Evolutionary conservation across 495 filamentous ascomycete genomes (phyloP), one percentile per base, ranked within the genome.

Genomic region (Mycothermus thermophilus): DNA sequence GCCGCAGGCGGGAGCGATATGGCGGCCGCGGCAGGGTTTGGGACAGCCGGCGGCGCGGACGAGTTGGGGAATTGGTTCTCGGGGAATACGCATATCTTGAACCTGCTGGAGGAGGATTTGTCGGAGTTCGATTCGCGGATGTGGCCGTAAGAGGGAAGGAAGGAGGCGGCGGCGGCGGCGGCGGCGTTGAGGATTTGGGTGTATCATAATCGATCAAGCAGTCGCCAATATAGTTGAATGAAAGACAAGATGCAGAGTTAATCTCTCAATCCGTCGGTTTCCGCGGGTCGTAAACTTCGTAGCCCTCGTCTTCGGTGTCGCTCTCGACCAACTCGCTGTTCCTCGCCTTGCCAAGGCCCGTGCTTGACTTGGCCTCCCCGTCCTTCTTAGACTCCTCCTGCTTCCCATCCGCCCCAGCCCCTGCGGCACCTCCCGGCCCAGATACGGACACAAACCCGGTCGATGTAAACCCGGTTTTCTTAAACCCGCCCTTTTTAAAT

Each of bases 51-150:
- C 14, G 63, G 67, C 43, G 56, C 61, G 5, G 50, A 55, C 27
- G 66, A 73, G 36, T 43, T 80, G 8, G 72, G 71, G 14, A 75
- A 75, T 41, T 81, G 75, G 77, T 81, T 75, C 42, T 76, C 71
- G 21, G 72, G 75, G 0, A 77, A 76, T 44, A 67, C 71, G 26
- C 69, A 75, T 44, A 73, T 81, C 55, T 60, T 79, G 58, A 71
- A 69, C 0, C 38, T 81, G 38, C 39, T 80, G 31, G 74, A 79
- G 42, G 71, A 72, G 41, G 74, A 77, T 47, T 30, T 74, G 35
- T 67, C 45, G 11, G 47, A 40, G 11, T 49, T 76, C 26, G 64
- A 69, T 38, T 56, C 64, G 9, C 48, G 43, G 8, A 40, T 29
- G 8, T 58, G 56, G 57, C 32, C 50, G 8, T 53, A 23, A 8